Evolutionary conservation across 2,329 filamentous ascomycete species (phyloP).

Genomic region (Coniochaeta sp.): DNA sequence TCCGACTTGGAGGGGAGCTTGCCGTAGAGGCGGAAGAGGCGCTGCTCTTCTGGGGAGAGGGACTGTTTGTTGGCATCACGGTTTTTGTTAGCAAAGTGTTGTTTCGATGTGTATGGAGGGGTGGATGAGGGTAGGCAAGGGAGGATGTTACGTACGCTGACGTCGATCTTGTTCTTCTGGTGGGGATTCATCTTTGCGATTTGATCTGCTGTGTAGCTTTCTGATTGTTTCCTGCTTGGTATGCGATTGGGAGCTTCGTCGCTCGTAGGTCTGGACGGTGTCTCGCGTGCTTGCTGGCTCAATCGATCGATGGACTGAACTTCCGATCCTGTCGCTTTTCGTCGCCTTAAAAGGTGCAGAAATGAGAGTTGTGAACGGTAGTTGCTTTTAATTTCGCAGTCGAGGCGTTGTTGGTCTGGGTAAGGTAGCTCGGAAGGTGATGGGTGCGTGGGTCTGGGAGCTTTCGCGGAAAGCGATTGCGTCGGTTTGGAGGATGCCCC

Average conservation of each 20-base stretch:
- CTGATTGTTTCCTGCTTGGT: neutral
- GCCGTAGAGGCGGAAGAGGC: conserved; percentile 93
- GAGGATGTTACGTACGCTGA: conserved; percentile 67
- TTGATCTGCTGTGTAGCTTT: neutral
- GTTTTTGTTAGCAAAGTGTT: neutral
- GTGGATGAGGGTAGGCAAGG: neutral
- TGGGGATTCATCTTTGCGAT: conserved; percentile 72
- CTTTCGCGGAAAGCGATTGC: too few species aligned
- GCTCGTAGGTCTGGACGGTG: too few species aligned
- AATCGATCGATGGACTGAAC: too few species aligned
- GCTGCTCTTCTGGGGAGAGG: conserved; percentile 89
- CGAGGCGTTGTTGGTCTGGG: too few species aligned
- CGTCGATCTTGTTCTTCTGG: conserved; percentile 97
- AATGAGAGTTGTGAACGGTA: too few species aligned
- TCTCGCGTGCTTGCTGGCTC: neutral
- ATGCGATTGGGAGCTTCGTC: neutral
- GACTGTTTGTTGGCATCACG: conserved; percentile 55
- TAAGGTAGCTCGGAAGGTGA: neutral
- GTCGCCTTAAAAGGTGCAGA: too few species aligned
- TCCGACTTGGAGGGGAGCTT: conserved; percentile 96
- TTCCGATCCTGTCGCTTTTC: too few species aligned
- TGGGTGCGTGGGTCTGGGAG: neutral
- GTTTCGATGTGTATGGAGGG: conserved; percentile 2
- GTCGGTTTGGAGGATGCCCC: neutral
- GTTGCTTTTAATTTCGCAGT: too few species aligned